phyloP scores from a whole-genome alignment of 495 filamentous ascomycete genomes.

The Delitschia confertaspora region DNA sequence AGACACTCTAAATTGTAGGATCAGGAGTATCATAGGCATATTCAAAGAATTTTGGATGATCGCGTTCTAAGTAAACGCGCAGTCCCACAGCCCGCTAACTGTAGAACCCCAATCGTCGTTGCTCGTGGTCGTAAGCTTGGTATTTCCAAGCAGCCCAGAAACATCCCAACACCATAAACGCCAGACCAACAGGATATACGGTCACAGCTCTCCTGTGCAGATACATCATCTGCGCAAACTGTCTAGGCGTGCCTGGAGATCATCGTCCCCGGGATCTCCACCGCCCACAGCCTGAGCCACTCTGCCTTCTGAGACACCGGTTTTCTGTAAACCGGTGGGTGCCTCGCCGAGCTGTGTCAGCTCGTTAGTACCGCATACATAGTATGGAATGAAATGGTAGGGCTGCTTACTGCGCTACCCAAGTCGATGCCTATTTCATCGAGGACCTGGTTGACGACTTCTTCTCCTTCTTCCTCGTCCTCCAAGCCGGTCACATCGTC shows the following conservation, averaged over 20 bases:
- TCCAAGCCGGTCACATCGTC: constrained; percentile 95
- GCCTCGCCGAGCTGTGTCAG: constrained; percentile 38
- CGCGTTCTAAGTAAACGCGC: too few relatives aligned
- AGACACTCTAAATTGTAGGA: too few relatives aligned
- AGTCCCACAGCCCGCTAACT: too few relatives aligned
- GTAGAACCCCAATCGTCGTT: too few relatives aligned
- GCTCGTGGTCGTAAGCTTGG: too few relatives aligned
- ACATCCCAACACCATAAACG: constrained; percentile 2
- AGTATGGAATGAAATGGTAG: constrained; percentile 25
- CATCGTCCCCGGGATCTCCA: constrained; percentile 38
- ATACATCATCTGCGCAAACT: constrained; percentile 32
- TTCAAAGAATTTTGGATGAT: too few relatives aligned
- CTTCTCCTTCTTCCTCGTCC: constrained; percentile 82
- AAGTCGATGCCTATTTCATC: constrained; percentile 96
- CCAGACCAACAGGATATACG: constrained; percentile 2
- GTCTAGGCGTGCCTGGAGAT: constrained; percentile 40
- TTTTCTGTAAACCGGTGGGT: constrained; percentile 37
- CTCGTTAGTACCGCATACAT: constrained; percentile 17
- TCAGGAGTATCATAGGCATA: too few relatives aligned
- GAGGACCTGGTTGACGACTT: constrained; percentile 89
- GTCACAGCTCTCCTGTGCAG: background rate
- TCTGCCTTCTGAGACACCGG: constrained; percentile 33
- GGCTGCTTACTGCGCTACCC: constrained; percentile 73
- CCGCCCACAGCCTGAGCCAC: constrained; percentile 40
- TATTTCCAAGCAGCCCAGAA: too few relatives aligned